These are phyloP conservation scores for Acrocalymma vagum DNA, from an alignment of 2,329 filamentous ascomycete species.

Conservation along the genomic window DNA sequence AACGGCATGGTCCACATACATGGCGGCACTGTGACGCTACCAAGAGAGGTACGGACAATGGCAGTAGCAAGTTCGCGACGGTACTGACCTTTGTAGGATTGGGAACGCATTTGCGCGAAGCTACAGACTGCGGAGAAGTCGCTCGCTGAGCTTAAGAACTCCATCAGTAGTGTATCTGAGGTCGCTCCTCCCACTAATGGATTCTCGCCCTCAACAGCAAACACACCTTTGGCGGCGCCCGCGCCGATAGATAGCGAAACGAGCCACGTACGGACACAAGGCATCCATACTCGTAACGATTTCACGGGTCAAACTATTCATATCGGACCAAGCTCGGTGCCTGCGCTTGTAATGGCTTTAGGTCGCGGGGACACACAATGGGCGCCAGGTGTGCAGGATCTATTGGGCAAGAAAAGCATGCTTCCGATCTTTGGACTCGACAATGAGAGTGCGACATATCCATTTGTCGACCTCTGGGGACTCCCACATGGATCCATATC, in stretches of 20 bases:
- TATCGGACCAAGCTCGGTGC: constrained; percentile 68
- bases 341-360: constrained; percentile 65
- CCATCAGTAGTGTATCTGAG: constrained; percentile 48
- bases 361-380: constrained; percentile 55
- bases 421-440: constrained; percentile 69
- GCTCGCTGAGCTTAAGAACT: constrained; percentile 53
- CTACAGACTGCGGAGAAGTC: constrained; percentile 58
- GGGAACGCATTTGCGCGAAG: constrained; percentile 58
- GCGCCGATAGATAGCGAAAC: constrained; percentile 46
- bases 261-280: constrained; percentile 59
- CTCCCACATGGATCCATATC: constrained; percentile 66
- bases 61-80: neutral
- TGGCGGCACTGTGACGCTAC: constrained; percentile 49
- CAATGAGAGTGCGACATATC: constrained; percentile 71
- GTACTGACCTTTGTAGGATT: constrained; percentile 48
- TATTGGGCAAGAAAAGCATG: constrained; percentile 67
- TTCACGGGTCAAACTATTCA: constrained; percentile 68
- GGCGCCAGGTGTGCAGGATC: constrained; percentile 61
- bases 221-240: constrained; percentile 43
- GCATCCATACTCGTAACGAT: constrained; percentile 68
- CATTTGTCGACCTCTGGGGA: constrained; percentile 71
- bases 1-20: constrained; percentile 50
- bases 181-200: constrained; percentile 42
- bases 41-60: constrained; percentile 41
- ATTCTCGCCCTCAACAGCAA: constrained; percentile 40